phyloP scores from a whole-genome alignment of 768 basidiomycete species.

The Leccinum barrowsii region DNA sequence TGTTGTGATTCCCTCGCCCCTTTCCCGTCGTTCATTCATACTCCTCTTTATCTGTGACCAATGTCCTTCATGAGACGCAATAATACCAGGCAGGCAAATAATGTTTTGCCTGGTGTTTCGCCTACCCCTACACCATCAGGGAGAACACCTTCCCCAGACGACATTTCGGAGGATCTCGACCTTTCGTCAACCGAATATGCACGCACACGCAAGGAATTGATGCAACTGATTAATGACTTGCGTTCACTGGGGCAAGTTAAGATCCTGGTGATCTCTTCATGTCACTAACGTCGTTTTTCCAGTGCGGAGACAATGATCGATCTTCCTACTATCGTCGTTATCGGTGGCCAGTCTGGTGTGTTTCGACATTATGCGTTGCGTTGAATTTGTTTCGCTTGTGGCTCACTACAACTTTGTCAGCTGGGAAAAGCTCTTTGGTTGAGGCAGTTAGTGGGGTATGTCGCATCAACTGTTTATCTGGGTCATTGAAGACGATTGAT shows the following conservation, averaged over 20 bases:
- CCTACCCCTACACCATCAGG: neutral
- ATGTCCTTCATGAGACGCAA: constrained; percentile 7
- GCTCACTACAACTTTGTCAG: constrained; percentile 26
- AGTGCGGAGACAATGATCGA: constrained; percentile 40
- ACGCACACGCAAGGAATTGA: constrained; percentile 35
- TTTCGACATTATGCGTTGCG: neutral
- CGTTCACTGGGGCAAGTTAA: constrained; percentile 37
- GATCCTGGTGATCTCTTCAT: neutral
- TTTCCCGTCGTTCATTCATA: neutral
- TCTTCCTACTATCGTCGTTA: constrained; percentile 52
- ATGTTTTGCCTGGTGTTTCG: neutral
- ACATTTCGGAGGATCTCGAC: constrained; percentile 10
- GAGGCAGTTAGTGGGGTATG: constrained; percentile 55
- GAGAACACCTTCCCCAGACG: constrained; percentile 11
- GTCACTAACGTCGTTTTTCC: constrained; percentile 2
- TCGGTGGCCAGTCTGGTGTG: constrained; percentile 55
- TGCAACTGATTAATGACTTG: constrained; percentile 38
- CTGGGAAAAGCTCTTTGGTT: constrained; percentile 58
- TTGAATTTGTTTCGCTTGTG: neutral
- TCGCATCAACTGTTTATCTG: neutral
- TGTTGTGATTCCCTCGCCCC: neutral
- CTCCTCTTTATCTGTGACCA: neutral
- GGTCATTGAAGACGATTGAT: neutral
- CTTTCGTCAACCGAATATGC: constrained; percentile 39
- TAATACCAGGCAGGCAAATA: neutral